These are phyloP conservation scores for Calonectria honghensis DNA, from an alignment of 2,329 filamentous ascomycete species.

Conservation along the genomic window DNA sequence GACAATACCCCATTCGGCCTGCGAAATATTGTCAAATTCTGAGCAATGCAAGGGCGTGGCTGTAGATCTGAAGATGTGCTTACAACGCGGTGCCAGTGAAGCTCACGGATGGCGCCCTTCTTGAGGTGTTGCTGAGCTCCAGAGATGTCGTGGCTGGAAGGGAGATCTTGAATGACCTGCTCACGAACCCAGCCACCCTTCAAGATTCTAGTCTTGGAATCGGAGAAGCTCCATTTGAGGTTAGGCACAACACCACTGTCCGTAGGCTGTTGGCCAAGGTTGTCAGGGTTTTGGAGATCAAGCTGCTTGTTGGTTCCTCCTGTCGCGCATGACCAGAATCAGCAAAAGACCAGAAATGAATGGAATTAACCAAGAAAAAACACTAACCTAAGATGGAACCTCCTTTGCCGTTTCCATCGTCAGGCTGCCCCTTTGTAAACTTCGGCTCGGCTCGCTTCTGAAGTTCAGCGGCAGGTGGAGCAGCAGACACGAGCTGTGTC, in stretches of 20 bases:
- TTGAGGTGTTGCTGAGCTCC: slow-evolving; percentile 81
- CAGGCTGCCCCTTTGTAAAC: slow-evolving; percentile 52
- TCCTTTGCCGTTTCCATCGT: slow-evolving; percentile 70
- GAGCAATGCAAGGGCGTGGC: too few relatives aligned
- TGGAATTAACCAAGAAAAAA: background rate
- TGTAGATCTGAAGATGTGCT: slow-evolving; percentile 53
- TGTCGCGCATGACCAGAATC: slow-evolving; percentile 54
- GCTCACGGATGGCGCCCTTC: slow-evolving; percentile 79
- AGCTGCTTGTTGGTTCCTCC: slow-evolving; percentile 78
- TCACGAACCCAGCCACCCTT: slow-evolving; percentile 80
- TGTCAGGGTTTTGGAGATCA: slow-evolving; percentile 78
- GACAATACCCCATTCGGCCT: slow-evolving; percentile 81
- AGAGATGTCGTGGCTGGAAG: slow-evolving; percentile 79
- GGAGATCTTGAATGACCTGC: slow-evolving; percentile 80
- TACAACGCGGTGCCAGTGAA: slow-evolving; percentile 82
- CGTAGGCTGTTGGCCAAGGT: slow-evolving; percentile 76
- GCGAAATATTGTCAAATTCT: background rate
- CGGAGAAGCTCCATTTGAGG: slow-evolving; percentile 81
- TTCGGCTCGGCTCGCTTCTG: slow-evolving; percentile 51
- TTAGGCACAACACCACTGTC: slow-evolving; percentile 80
- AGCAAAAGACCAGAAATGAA: background rate
- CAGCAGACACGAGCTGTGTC: slow-evolving; percentile 33
- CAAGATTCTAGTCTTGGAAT: slow-evolving; percentile 78
- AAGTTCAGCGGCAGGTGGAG: slow-evolving; percentile 38
- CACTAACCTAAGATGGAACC: slow-evolving; percentile 73